phyloP scores from a whole-genome alignment of 2,329 filamentous ascomycete species.

The Xylariaceae sp. region DNA sequence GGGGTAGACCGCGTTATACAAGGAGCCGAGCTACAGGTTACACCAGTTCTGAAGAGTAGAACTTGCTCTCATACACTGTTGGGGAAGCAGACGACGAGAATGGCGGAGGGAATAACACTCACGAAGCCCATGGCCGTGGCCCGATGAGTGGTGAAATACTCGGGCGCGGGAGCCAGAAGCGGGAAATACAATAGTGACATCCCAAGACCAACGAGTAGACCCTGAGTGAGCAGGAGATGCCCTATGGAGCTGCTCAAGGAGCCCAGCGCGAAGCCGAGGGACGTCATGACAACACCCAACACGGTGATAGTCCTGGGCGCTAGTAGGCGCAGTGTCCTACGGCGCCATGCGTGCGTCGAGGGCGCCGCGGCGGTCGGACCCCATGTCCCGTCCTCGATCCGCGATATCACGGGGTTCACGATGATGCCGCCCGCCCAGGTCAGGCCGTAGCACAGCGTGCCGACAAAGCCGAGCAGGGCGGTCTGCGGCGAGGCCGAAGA shows the following conservation, averaged over 20 bases:
- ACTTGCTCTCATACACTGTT: neutral
- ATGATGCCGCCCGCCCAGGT: neutral
- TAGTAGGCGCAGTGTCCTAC: constrained; percentile 24
- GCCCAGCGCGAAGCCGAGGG: constrained; percentile 40
- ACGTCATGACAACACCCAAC: constrained; percentile 38
- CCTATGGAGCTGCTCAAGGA: constrained; percentile 33
- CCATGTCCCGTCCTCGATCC: neutral
- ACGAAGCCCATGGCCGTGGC: constrained; percentile 44
- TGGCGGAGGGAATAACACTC: constrained; percentile 18
- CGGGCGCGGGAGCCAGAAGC: constrained; percentile 42
- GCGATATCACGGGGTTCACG: neutral
- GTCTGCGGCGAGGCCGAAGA: neutral
- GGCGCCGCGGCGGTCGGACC: too few species aligned
- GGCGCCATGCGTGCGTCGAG: too few species aligned
- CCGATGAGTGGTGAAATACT: constrained; percentile 46
- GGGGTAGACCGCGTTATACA: neutral
- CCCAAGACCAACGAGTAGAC: constrained; percentile 40
- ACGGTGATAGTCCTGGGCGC: constrained; percentile 37
- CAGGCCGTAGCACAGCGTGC: neutral
- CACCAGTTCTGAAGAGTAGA: neutral
- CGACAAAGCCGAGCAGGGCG: neutral
- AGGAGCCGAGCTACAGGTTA: neutral
- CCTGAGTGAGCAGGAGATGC: constrained; percentile 42
- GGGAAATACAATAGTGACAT: constrained; percentile 42
- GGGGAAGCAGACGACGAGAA: constrained; percentile 1